Conservation (phyloP, 441 rosid species). For the Corymbia calophylla region DNA sequence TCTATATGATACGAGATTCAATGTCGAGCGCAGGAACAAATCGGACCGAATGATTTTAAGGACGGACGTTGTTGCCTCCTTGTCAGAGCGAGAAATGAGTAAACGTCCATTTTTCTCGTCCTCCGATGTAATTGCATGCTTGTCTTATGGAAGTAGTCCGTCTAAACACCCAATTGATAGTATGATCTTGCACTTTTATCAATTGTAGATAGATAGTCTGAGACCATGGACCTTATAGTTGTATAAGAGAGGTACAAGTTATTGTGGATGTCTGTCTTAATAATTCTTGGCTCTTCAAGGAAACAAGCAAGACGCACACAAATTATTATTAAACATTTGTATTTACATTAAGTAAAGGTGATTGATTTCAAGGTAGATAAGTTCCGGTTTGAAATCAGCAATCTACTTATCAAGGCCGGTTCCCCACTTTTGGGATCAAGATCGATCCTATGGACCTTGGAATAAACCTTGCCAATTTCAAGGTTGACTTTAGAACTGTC, state of each 20-base stretch:
- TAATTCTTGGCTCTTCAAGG: neutral
- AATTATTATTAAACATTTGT: neutral
- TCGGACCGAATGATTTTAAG: neutral
- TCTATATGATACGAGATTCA: neutral
- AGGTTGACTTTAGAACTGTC: fast-evolving
- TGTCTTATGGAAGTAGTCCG: neutral
- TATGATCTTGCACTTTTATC: neutral
- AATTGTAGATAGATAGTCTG: neutral
- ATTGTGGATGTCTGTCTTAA: neutral
- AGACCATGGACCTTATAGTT: neutral
- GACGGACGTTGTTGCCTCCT: neutral
- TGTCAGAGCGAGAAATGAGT: neutral
- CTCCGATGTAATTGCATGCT: neutral
- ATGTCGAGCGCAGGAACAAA: neutral
- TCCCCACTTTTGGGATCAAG: fast-evolving
- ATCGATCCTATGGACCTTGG: fast-evolving
- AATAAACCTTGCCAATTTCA: fast-evolving
- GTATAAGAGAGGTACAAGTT: neutral
- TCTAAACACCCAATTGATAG: neutral
- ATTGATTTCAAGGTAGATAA: fast-evolving
- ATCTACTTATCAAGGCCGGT: neutral
- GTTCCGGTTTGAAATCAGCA: neutral
- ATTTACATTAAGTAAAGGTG: neutral
- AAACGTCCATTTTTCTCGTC: neutral
- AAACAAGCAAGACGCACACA: neutral